Base-by-base conservation (phyloP, 2,329 filamentous ascomycete genomes). In the Venturia asperata region DNA sequence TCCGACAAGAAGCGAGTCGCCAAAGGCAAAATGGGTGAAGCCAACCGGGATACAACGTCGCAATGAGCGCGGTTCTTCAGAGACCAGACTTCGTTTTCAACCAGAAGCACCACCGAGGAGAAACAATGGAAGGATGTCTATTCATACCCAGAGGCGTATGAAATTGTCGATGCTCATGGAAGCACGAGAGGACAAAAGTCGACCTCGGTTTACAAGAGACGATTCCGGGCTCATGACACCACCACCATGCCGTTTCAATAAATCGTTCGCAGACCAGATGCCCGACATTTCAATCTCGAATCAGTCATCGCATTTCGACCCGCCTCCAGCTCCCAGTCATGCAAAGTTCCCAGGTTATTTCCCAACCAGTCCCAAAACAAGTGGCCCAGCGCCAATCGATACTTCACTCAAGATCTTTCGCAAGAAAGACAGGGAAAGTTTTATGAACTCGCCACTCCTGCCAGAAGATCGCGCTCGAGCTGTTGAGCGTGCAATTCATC, bases 201-300 rank as follows among this genome's bases (percentile, higher is more conserved):
- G 52, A 1, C 52, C 52, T 37, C 52, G 52, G 1, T 58, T 58
- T 11, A 58, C 52, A 1, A 58, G 52, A 58, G 52, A 58, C 30
- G 52, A 58, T 37, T 58, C 52, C 6, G 52, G 52, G 52, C 52
- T 58, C 52, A 58, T 58, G 52, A 58, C 52, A 37, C 52, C 52
- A 10, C 52, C 52, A 2, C 30, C 52, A n/a, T 37, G 52, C 24
- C 52, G 52, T 9, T 58, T 58, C 27, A 7, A 58, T 1, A 45
- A 61, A 24, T 42, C 39, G 1, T 61, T 61, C n/a, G 60, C 60
- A 45, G 42, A 61, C 11, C 37, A 61, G 15, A 42, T 61, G 21
- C 58, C 58, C 5, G 58, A 43, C 17, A n/a, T 61, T 27, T 11
- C 24, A 1, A 5, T 61, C 19, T 61, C 58, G 21, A 45, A 15